Conservation (phyloP, 2,329 filamentous ascomycete genomes). For the Trichothecium sympodiale region DNA sequence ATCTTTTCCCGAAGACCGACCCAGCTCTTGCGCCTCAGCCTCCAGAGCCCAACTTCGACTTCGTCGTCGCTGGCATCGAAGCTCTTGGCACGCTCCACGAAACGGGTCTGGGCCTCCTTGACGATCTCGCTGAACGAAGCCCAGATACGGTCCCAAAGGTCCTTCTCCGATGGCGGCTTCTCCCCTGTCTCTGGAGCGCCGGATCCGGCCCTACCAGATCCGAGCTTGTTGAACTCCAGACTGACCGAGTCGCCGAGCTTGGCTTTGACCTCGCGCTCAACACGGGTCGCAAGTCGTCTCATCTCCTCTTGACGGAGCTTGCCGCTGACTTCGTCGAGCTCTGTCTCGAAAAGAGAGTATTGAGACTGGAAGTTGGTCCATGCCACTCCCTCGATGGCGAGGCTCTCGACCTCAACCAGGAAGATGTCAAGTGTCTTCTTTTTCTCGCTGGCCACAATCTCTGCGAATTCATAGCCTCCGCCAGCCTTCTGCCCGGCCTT, state of each 20-base stretch:
- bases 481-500: conserved; percentile 91
- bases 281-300: conserved; percentile 77
- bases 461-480: conserved; percentile 83
- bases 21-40: conserved; percentile 89
- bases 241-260: conserved; percentile 80
- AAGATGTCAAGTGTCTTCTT: conserved; percentile 64
- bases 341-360: conserved; percentile 71
- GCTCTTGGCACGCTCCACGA: conserved; percentile 79
- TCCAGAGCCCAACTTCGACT: conserved; percentile 86
- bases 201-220: conserved; percentile 72
- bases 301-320: conserved; percentile 90
- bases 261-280: conserved; percentile 89
- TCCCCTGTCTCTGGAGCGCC: conserved; percentile 71
- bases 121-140: conserved; percentile 72
- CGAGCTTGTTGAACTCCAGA: conserved; percentile 91
- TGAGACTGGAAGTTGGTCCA: conserved; percentile 88
- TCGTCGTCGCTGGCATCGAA: conserved; percentile 89
- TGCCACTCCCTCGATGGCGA: conserved; percentile 65
- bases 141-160: conserved; percentile 96
- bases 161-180: conserved; percentile 63
- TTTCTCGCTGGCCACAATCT: conserved; percentile 82
- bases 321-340: conserved; percentile 78
- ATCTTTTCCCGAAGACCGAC: conserved; percentile 79
- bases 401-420: conserved; percentile 60
- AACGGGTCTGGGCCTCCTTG: conserved; percentile 72